Evolutionary conservation across 2,329 filamentous ascomycete species (phyloP).

Genomic region (Beauveria sp.): DNA sequence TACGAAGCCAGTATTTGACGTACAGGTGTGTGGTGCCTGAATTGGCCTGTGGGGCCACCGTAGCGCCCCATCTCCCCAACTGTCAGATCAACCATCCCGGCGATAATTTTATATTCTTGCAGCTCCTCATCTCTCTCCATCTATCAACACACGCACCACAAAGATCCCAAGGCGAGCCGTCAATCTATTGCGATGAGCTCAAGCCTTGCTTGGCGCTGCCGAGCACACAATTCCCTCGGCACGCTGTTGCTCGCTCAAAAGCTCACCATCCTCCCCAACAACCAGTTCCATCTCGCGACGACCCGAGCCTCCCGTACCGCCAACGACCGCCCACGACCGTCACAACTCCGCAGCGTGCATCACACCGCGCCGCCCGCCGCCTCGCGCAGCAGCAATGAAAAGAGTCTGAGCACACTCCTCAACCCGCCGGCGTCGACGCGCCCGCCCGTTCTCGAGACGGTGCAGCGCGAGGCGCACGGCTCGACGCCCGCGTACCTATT

Average conservation of each 20-base stretch:
- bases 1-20: not conserved
- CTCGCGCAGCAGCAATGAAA: constrained; percentile 17
- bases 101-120: not conserved
- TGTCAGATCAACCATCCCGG: not conserved
- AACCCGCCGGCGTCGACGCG: constrained; percentile 70
- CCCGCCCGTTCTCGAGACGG: constrained; percentile 60
- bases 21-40: not conserved
- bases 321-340: not conserved
- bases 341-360: not conserved
- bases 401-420: constrained; percentile 34
- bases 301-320: constrained; percentile 9
- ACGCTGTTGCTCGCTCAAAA: constrained; percentile 13
- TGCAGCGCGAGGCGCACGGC: constrained; percentile 36
- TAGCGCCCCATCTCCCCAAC: not conserved
- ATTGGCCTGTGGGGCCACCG: not conserved
- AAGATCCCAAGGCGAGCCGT: not conserved
- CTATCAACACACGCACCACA: not conserved
- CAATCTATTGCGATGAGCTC: constrained; percentile 23
- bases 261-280: constrained; percentile 2
- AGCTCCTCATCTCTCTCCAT: not conserved
- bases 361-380: constrained; percentile 14
- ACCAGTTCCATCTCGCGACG: not conserved
- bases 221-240: constrained; percentile 15
- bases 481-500: constrained; percentile 42
- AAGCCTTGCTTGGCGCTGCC: constrained; percentile 25